Conservation (phyloP, 2,329 filamentous ascomycete species). For the Claviceps fusiformis region DNA sequence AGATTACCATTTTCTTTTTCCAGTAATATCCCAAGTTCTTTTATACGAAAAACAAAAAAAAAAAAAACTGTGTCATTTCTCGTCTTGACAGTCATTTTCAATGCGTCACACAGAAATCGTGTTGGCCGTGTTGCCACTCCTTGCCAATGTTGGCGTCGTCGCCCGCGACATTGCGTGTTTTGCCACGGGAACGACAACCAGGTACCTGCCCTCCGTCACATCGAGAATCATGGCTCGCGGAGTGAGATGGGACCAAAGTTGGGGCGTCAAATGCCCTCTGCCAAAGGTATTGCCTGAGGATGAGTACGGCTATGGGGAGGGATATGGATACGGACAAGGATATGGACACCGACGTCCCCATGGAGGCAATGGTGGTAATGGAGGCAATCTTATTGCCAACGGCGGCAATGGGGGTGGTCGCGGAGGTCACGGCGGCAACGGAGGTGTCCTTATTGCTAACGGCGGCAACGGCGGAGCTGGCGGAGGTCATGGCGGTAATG, state of each 20-base stretch:
- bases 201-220: slow-evolving; percentile 1
- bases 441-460: not conserved
- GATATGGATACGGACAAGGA: not conserved
- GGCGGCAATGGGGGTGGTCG: not conserved
- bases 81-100: not conserved
- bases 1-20: not conserved
- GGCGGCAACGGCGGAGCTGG: not conserved
- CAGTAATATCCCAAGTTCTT: not conserved
- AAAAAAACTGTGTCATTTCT: not conserved
- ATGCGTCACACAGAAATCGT: slow-evolving; percentile 1
- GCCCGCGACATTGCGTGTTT: not conserved
- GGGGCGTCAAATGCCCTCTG: not conserved
- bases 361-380: not conserved
- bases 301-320: not conserved
- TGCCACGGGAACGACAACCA: not conserved
- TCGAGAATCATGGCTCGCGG: not conserved
- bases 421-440: not conserved
- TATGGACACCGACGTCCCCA: not conserved
- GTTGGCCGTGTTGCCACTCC: slow-evolving; percentile 2
- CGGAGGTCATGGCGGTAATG: not conserved
- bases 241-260: not conserved
- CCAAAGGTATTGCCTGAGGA: no score
- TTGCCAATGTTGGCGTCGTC: not conserved
- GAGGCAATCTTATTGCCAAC: not conserved
- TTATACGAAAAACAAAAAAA: not conserved